phyloP scores from a whole-genome alignment of 345 rosid genomes.

The Salix koriyanagi region DNA sequence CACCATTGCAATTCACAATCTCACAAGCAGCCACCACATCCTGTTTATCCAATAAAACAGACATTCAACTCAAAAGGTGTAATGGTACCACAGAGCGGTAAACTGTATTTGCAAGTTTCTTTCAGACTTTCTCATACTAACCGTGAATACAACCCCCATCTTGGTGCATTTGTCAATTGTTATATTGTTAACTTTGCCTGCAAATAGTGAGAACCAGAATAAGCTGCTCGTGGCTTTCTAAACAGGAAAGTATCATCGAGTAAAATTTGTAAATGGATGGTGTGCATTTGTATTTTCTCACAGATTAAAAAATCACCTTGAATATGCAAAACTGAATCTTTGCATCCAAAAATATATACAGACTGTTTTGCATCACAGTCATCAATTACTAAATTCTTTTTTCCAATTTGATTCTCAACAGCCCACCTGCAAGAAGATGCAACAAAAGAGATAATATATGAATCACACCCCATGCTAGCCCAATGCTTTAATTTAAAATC shows the following conservation, averaged over 20 bases:
- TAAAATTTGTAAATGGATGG: background rate
- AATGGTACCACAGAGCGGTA: background rate
- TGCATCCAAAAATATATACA: constrained; percentile 91
- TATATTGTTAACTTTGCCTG: constrained; percentile 97
- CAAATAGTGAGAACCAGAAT: constrained; percentile 21
- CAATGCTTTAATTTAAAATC: constrained; percentile 3
- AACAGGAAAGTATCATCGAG: background rate
- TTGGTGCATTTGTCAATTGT: constrained; percentile 93
- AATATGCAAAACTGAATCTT: constrained; percentile 93
- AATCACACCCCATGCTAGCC: constrained; percentile 9
- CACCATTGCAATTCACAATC: constrained; percentile 85
- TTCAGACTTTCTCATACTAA: constrained; percentile 33
- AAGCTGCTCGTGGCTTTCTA: constrained; percentile 9
- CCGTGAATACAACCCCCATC: constrained; percentile 84
- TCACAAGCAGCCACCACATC: constrained; percentile 99
- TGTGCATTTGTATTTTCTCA: background rate
- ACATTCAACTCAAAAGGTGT: constrained; percentile 2
- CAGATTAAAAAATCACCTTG: constrained; percentile 41
- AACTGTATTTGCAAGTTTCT: background rate
- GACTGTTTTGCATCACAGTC: constrained; percentile 93
- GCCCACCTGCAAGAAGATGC: constrained; percentile 65
- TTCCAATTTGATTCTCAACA: constrained; percentile 93
- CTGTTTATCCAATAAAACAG: constrained; percentile 35
- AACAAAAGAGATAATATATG: constrained; percentile 9
- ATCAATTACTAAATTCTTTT: constrained; percentile 72